Evolutionary conservation across 768 basidiomycete species (phyloP), one percentile per base, ranked within the genome.

Genomic region (Lactarius quietus): DNA sequence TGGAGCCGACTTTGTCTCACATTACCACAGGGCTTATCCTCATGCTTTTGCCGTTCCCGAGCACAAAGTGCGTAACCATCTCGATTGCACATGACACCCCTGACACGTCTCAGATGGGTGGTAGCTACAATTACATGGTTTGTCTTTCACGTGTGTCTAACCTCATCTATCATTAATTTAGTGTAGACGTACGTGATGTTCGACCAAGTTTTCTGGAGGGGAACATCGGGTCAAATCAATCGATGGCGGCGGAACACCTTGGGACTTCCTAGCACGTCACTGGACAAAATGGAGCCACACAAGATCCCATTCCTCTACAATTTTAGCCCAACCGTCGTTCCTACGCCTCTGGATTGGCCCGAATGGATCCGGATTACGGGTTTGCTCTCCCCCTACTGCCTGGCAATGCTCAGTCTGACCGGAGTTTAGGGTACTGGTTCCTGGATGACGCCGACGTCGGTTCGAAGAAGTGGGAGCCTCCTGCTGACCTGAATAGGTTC

Each of bases 31-130:
- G 72, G 95, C 92, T 7, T 99, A 98, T 75, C 96, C 97, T 3
- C 96, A 98, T 73, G 95, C 96, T 3, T 96, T 99, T 70, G 97
- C 95, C 17, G 97, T 98, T 3, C 97, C 97, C 3, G 97, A 98
- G 60, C 87, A 85, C 71, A 98, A 97, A 84, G 91, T 88, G 70
- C 28, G 77, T 71, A 9, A 18, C 4, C 23, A 15, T 61, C 43
- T 29, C 35, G 31, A 48, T 31, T 39, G 33, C 29, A 55, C 29
- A 39, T 59, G 17, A 53, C 35, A n/a, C 35, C 57, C 61, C 31
- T 63, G 45, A 55, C 52, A 51, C 59, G 45, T 61, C 28, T 48
- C 65, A 92, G 89, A 93, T 97, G 88, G 97, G 96, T 14, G 96
- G 96, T 31, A 82, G 92, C 66, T 99, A 98, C 76, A 99, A 99